These are phyloP conservation scores for Tuber umbilicatum DNA, from an alignment of 495 filamentous ascomycete species.

Conservation along the genomic window DNA sequence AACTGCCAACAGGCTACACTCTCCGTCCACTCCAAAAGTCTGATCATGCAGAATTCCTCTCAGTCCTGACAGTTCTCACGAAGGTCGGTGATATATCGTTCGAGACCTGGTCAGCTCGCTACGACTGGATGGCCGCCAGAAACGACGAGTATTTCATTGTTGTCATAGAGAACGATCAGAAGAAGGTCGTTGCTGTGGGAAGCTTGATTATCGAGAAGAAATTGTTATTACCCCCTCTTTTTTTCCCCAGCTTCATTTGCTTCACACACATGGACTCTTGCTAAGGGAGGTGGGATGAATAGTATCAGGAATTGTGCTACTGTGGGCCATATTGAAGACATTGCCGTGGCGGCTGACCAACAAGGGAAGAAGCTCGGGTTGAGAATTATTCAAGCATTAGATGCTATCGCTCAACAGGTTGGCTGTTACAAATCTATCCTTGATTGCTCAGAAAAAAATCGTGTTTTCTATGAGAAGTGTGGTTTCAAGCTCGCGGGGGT, in stretches of 20 bases:
- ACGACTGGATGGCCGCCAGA: conserved; percentile 72
- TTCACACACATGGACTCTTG: background rate
- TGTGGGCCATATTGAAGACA: conserved; percentile 98
- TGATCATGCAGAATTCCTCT: conserved; percentile 81
- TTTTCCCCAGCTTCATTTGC: background rate
- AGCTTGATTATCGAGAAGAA: conserved; percentile 79
- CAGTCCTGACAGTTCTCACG: conserved; percentile 83
- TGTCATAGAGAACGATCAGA: conserved; percentile 63
- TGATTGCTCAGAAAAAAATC: conserved; percentile 76
- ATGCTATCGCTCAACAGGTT: conserved; percentile 48
- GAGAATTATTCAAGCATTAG: conserved; percentile 87
- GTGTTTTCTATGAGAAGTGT: conserved; percentile 98
- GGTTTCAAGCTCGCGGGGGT: conserved; percentile 88
- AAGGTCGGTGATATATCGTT: conserved; percentile 81
- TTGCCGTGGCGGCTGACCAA: conserved; percentile 85
- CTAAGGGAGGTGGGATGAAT: conserved; percentile 8
- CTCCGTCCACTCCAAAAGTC: conserved; percentile 70
- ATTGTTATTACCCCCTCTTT: conserved; percentile 52
- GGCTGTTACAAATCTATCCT: conserved; percentile 54
- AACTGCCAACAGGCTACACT: conserved; percentile 71
- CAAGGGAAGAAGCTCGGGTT: conserved; percentile 95
- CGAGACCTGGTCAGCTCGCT: conserved; percentile 68
- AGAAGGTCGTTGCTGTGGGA: conserved; percentile 75
- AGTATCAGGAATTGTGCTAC: conserved; percentile 66
- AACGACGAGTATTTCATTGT: conserved; percentile 79